Base-by-base conservation (phyloP, 768 basidiomycete genomes). In the Boletus fagicola region DNA sequence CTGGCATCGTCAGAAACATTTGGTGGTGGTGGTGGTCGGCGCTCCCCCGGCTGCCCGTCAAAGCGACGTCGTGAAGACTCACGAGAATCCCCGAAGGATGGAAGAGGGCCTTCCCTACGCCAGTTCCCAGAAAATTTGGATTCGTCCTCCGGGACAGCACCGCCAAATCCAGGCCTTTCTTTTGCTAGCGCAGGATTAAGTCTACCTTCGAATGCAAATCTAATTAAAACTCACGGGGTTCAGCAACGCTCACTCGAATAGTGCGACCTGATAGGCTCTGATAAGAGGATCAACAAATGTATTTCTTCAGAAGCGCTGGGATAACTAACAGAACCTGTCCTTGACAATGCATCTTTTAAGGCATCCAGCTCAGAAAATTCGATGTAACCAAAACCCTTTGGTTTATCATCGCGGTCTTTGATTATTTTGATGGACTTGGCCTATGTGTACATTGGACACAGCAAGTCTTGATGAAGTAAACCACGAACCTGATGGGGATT, bases 301-400 rank as follows among this genome's bases (percentile, higher is more conserved):
- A 48, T 30, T 9, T 30, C 24, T 24, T 12, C 2, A 16, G 9
- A 54, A 51, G 20, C n/a, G 24, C 26, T 15, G 31, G 26, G 36
- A 18, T 31, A 73, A 60, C 90, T 69, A 59, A 93, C 92, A 31
- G 80, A 71, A 53, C 89, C 90, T 26, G 78, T 82, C 74, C 84
- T 88, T 22, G 78, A 74, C 38, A 99, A 75, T 5, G 89, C 97
- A 57, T 86, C 86, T 75, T 95, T 95, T 50, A 98, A 76, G 47
- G 84, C 87, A 20, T 95, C 92, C 56, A 94, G 67, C 51, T 87
- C 88, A n/a, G 80, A 82, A 67, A 98, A 98, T 70, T 99, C 97
- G 57, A 98, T 85, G 71, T 99, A 98, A 35, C 96, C 97, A 75
- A 98, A 98, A 1, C 97, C 97, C 73, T 98, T 98, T 20, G 95